Evolutionary conservation across 2,329 filamentous ascomycete species (phyloP), one percentile per base, ranked within the genome.

Genomic region (Fusarium odoratissimum): DNA sequence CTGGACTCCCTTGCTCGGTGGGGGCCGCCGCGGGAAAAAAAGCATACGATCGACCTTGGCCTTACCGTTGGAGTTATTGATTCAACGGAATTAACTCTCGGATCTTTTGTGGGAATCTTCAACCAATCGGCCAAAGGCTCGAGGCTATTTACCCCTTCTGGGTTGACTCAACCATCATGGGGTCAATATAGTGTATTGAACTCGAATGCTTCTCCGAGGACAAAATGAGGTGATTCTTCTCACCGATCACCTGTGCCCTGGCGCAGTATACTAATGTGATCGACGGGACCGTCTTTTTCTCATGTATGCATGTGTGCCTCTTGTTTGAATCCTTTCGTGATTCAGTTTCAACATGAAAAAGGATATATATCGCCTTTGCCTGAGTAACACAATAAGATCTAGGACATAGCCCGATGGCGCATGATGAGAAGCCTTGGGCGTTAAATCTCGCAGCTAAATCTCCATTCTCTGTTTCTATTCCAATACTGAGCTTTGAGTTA

Each of bases 11-110:
- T 63, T 60, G 41, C 41, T 52, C 46, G 57, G 66, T 73, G 61
- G 70, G 61, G 70, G 46, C 44, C 52, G 40, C 33, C 57, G 37
- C 21, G 28, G 17, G 13, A 38, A 57, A 51, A 61, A 71, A 54
- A 58, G 56, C 67, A 44, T 63, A 73, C 48, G 70, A 73, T 71
- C 38, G 51, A 40, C 60, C 48, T 67, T 71, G 65, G 41, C 42
- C 38, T 58, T 51, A 40, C 54, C 49, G 56, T 62, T 45, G 51
- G 37, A 57, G 56, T 61, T 60, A 49, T 55, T 40, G 48, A 60
- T 56, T 60, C 40, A 30, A 46, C 25, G 40, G 59, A 45, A 49
- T 65, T 64, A 38, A 52, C 33, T 54, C 28, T 70, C 60, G 46
- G 69, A 56, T 55, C 60, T 35, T 73, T 46, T 61, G n/a, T 45